Evolutionary conservation across 2,329 filamentous ascomycete species (phyloP).

Genomic region (Waltergamsia citrina): DNA sequence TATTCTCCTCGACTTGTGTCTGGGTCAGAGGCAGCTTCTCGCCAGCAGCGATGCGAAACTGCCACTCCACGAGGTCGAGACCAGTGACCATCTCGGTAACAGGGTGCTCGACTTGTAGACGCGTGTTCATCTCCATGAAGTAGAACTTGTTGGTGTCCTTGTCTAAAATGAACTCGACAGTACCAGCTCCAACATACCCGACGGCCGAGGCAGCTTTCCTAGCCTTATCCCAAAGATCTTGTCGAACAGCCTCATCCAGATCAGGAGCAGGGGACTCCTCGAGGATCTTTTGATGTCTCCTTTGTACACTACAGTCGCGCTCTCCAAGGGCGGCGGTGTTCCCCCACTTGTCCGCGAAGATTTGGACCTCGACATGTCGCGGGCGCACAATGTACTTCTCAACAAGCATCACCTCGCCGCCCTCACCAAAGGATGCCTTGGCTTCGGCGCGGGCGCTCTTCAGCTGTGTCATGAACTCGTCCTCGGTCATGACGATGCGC

Average conservation of each 20-base stretch:
- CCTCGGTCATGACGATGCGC: constrained; percentile 59
- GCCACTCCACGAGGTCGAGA: constrained; percentile 83
- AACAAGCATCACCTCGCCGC: constrained; percentile 72
- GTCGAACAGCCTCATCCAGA: constrained; percentile 45
- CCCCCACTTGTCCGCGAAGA: constrained; percentile 76
- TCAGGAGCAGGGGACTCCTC: constrained; percentile 79
- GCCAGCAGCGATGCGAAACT: constrained; percentile 65
- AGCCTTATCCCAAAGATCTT: constrained; percentile 58
- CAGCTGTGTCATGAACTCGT: constrained; percentile 63
- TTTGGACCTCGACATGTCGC: constrained; percentile 81
- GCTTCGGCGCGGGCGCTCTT: constrained; percentile 68
- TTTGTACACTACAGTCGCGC: constrained; percentile 79
- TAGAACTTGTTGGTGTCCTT: constrained; percentile 73
- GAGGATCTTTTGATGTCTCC: constrained; percentile 82
- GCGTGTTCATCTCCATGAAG: constrained; percentile 77
- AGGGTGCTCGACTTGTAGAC: constrained; percentile 93
- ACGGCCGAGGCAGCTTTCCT: constrained; percentile 62
- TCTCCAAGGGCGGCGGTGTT: constrained; percentile 79
- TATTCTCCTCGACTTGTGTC: constrained; percentile 61
- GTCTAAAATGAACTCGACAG: constrained; percentile 85
- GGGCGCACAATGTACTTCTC: constrained; percentile 74
- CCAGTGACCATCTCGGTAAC: constrained; percentile 68
- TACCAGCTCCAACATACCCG: constrained; percentile 81
- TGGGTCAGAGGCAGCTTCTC: constrained; percentile 48
- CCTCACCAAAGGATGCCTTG: constrained; percentile 69